Evolutionary conservation across 148 eudicot genomes (phyloP), one percentile per base, ranked within the genome.

Genomic region (Gaultheria prostrata): DNA sequence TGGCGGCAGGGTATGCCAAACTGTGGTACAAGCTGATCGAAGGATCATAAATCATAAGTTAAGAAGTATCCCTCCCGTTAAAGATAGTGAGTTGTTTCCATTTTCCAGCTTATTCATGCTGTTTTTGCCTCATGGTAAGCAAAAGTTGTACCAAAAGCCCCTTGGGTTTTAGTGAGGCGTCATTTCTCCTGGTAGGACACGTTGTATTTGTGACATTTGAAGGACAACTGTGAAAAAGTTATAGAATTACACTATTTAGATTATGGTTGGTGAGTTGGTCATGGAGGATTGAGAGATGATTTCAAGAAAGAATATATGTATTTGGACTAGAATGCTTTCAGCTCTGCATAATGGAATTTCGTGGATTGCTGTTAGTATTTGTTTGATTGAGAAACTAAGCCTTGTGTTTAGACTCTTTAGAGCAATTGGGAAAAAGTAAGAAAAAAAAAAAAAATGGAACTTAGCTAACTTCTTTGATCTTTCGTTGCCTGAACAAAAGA

Each of bases 1-100:
- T 95, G 96, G 98, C 89, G 95, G 3, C 89, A 80, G 35, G 86
- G 87, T 20, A 35, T 75, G 73, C 84, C 89, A 12, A 77, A 84
- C 28, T 93, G 95, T 81, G 70, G 7, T 30, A 33, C 72, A 11
- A 67, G 72, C 18, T 67, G 72, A n/a, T n/a, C n/a, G n/a, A 67
- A 67, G 35, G 30, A 63, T 63, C 14, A 6, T 26, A 26, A 61
- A 61, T 26, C 28, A 61, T 12, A n/a, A 8, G 28, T n/a, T 61
- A 20, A 57, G 24, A 57, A 57, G n/a, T 57, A 20, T 57, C n/a
- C 63, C 56, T 51, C 17, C 56, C 56, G 14, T 51, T 51, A 13
- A 56, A 4, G 61, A 17, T 20, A 54, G 17, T 4, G 61, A 56
- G n/a, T 61, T 59, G 67, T 59, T n/a, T n/a, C 67, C 28, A 61